phyloP scores from a whole-genome alignment of 371 early-diverging fungal species.

The Rhizomucor pusillus region DNA sequence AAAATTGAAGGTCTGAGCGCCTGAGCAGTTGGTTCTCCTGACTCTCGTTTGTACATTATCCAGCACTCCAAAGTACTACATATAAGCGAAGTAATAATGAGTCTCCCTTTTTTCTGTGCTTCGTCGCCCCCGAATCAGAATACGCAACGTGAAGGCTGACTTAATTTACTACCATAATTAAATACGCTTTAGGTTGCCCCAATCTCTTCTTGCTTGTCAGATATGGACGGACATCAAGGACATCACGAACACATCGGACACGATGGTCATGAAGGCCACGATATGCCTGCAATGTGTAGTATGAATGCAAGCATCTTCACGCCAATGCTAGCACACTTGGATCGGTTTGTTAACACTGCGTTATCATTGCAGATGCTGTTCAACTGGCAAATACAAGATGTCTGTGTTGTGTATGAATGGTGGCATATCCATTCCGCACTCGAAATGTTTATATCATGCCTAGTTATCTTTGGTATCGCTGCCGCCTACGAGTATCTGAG shows the following conservation, averaged over 20 bases:
- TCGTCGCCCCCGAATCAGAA: too few relatives aligned
- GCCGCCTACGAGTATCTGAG: constrained; percentile 64
- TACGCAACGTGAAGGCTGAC: too few relatives aligned
- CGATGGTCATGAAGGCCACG: too few relatives aligned
- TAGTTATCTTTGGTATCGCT: constrained; percentile 56
- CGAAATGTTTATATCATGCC: constrained; percentile 55
- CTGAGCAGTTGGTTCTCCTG: too few relatives aligned
- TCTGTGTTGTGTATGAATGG: constrained; percentile 74
- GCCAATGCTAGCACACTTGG: neutral
- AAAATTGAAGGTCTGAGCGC: too few relatives aligned
- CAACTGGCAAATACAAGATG: constrained; percentile 75
- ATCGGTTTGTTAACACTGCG: neutral
- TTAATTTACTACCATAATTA: too few relatives aligned
- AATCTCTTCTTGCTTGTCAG: neutral
- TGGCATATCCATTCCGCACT: constrained; percentile 64
- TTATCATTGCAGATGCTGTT: constrained; percentile 63
- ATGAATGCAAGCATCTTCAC: constrained; percentile 9
- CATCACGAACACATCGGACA: neutral
- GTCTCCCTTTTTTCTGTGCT: too few relatives aligned
- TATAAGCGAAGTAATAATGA: too few relatives aligned
- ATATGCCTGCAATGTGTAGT: constrained; percentile 5
- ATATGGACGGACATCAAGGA: neutral
- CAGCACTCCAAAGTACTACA: too few relatives aligned
- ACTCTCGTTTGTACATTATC: too few relatives aligned
- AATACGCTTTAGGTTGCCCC: too few relatives aligned